Conservation (phyloP, 352 stramenopile species). For the Phytophthora macrochlamydospora region DNA sequence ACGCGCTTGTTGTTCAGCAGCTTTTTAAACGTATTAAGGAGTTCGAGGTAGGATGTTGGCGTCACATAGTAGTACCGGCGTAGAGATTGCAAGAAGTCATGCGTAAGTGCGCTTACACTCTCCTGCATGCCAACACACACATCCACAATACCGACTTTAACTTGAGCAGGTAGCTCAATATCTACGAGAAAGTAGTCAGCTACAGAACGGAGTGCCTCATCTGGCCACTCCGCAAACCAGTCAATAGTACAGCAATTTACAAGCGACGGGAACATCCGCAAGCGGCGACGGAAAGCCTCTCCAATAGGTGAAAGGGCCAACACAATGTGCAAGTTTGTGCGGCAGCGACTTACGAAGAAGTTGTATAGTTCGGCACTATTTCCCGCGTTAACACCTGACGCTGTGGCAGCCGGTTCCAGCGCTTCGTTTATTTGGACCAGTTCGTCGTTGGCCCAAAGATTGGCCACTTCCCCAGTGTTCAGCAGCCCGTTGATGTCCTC, state of each 20-base stretch:
- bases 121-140: slow-evolving; percentile 96
- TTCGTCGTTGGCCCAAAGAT: slow-evolving; percentile 92
- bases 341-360: slow-evolving; percentile 91
- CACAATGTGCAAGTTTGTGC: slow-evolving; percentile 95
- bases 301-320: slow-evolving; percentile 94
- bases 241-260: slow-evolving; percentile 98
- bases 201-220: slow-evolving; percentile 93
- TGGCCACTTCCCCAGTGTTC: slow-evolving; percentile 94
- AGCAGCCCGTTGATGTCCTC: slow-evolving; percentile 95
- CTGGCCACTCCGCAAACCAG: slow-evolving; percentile 96
- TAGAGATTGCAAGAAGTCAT: slow-evolving; percentile 86
- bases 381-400: slow-evolving; percentile 69
- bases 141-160: slow-evolving; percentile 92
- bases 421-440: slow-evolving; percentile 84
- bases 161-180: slow-evolving; percentile 74
- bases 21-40: slow-evolving; percentile 96
- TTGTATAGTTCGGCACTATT: slow-evolving; percentile 85
- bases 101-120: slow-evolving; percentile 84
- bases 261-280: slow-evolving; percentile 96
- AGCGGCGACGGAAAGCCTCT: slow-evolving; percentile 91
- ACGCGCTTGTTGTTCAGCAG: slow-evolving; percentile 90
- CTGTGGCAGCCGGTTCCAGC: slow-evolving; percentile 64
- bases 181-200: slow-evolving; percentile 92
- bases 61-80: slow-evolving; percentile 96
- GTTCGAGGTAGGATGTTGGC: slow-evolving; percentile 94